Evolutionary conservation across 495 filamentous ascomycete genomes (phyloP), one percentile per base, ranked within the genome.

Genomic region (Cryomyces minteri): DNA sequence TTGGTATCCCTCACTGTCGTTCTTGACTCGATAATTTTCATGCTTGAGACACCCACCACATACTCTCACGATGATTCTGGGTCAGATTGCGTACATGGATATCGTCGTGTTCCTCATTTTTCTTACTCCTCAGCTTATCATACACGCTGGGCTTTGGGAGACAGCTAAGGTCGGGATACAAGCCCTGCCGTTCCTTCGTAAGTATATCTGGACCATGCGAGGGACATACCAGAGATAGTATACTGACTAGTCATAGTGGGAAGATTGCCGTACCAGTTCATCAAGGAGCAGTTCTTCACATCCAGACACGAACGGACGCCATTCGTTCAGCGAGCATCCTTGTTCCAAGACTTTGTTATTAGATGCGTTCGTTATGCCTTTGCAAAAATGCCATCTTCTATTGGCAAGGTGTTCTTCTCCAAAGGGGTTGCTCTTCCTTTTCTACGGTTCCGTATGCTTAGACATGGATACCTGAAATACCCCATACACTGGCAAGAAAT

Each of bases 301-400:
- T 51, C 50, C 9, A 51, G 51, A 39, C 51, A 58, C 31, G 44
- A 68, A 11, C 68, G 62, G 50, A 60, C 72, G 31, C 69, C 76
- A 4, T 85, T 82, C 50, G 70, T 78, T n/a, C 73, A 67, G 43
- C 68, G 67, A 43, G 73, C 78, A 6, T 71, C 78, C 5, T 60
- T 66, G 10, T 88, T 88, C 53, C 77, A 86, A 53, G 82, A 85
- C 55, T 53, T 83, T 36, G 77, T 84, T 12, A 67, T 84, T 45
- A 65, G 79, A 33, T 84, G 77, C 55, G 76, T 86, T 32, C 73
- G 80, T 45, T 86, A 81, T 67, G 79, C 76, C 29, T 87, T 87
- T 55, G 70, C 75, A 30, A 69, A 71, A 48, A 71, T 87, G 40
- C 75, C 77, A 3, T 66, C 80, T 10, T 66, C 54, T 31, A 70